Evolutionary conservation across 352 stramenopile genomes (phyloP).

Genomic region (Globisporangium cederbergense): DNA sequence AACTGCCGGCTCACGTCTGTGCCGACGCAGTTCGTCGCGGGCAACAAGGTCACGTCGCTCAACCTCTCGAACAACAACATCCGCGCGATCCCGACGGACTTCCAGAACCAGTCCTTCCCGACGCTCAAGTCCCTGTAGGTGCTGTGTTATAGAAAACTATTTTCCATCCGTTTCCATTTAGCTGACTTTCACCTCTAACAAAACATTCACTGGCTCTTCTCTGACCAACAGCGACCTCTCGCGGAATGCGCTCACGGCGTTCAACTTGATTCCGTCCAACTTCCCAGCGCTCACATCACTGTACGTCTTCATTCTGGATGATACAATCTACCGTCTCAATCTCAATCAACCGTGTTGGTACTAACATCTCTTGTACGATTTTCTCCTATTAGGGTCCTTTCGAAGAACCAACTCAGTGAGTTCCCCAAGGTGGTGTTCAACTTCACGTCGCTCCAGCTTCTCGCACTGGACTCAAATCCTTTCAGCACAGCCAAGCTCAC

Average conservation of each 20-base stretch:
- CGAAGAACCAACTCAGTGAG: slow-evolving; percentile 40
- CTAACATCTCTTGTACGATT: background rate
- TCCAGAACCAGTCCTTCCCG: slow-evolving; percentile 37
- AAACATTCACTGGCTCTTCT: background rate
- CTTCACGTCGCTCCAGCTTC: slow-evolving; percentile 39
- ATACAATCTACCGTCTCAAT: background rate
- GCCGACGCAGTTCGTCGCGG: slow-evolving; percentile 42
- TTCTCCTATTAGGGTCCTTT: slow-evolving; percentile 30
- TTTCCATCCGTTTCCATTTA: background rate
- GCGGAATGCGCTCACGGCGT: slow-evolving; percentile 36
- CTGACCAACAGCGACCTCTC: slow-evolving; percentile 35
- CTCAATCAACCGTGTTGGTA: background rate
- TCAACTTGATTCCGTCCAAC: slow-evolving; percentile 32
- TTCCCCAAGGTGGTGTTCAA: slow-evolving; percentile 59
- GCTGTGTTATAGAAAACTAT: background rate
- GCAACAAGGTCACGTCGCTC: slow-evolving; percentile 26
- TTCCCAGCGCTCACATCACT: slow-evolving; percentile 42
- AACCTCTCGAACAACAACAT: slow-evolving; percentile 46
- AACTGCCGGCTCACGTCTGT: slow-evolving; percentile 68
- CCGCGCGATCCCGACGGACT: slow-evolving; percentile 25
- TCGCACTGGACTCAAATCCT: slow-evolving; percentile 48
- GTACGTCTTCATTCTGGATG: slow-evolving; percentile 21
- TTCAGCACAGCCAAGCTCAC: slow-evolving; percentile 51
- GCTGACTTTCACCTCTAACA: background rate
- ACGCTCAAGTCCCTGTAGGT: slow-evolving; percentile 60